These are phyloP conservation scores for Chytriomyces sp. DNA, from an alignment of 192 early-diverging fungal genomes.

Conservation along the genomic window DNA sequence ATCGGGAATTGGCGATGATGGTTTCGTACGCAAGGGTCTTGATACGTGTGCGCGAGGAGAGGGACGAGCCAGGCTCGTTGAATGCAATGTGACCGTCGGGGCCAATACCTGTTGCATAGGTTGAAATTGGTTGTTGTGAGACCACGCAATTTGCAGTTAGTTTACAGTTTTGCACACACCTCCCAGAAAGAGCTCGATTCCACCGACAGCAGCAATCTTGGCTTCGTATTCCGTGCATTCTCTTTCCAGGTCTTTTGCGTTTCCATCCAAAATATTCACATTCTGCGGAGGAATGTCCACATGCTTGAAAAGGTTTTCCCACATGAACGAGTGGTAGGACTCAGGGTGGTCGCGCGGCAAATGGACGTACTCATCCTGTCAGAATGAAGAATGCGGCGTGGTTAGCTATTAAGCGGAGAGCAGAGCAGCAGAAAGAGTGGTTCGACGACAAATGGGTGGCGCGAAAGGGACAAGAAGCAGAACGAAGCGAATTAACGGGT, in stretches of 20 bases:
- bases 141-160: too few relatives aligned
- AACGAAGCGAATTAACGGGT: neutral
- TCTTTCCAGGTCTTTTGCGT: conserved; percentile 77
- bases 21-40: conserved; percentile 90
- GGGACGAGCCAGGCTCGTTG: conserved; percentile 87
- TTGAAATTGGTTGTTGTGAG: too few relatives aligned
- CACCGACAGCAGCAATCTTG: conserved; percentile 78
- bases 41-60: conserved; percentile 80
- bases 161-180: conserved; percentile 24
- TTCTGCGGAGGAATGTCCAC: conserved; percentile 80
- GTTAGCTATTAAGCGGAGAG: neutral
- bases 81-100: conserved; percentile 93
- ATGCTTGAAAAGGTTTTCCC: conserved; percentile 87
- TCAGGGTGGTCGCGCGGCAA: conserved; percentile 84
- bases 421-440: neutral
- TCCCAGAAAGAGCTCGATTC: conserved; percentile 87
- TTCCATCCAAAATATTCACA: conserved; percentile 86
- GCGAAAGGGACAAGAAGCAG: neutral
- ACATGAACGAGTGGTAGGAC: conserved; percentile 92
- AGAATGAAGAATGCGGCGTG: neutral
- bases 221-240: conserved; percentile 83
- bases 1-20: conserved; percentile 84
- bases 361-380: conserved; percentile 78
- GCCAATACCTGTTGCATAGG: conserved; percentile 64
- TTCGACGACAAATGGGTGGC: neutral